Conservation (phyloP, 1,284 basidiomycete genomes). For the Heterobasidion parviporum region DNA sequence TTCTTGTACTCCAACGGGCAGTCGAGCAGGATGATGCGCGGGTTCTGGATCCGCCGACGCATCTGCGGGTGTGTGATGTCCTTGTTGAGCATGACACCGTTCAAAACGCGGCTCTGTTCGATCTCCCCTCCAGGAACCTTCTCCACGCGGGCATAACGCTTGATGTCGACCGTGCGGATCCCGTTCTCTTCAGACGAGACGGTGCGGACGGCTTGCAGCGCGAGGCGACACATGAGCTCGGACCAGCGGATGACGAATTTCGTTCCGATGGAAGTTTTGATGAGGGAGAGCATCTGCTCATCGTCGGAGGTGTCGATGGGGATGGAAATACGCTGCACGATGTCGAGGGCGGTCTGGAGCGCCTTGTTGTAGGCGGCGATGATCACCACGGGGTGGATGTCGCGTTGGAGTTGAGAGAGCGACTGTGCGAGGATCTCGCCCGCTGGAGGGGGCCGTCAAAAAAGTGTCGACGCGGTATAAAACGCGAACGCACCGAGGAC, state of each 20-base stretch:
- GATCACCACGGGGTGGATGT: slow-evolving; percentile 98
- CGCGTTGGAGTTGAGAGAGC: slow-evolving; percentile 85
- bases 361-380: slow-evolving; percentile 98
- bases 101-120: slow-evolving; percentile 83
- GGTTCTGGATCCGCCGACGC: slow-evolving; percentile 87
- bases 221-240: slow-evolving; percentile 95
- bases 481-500: slow-evolving; percentile 67
- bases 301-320: slow-evolving; percentile 88
- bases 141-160: slow-evolving; percentile 95
- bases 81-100: slow-evolving; percentile 97
- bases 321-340: slow-evolving; percentile 81
- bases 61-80: slow-evolving; percentile 98
- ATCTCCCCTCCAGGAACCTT: slow-evolving; percentile 98
- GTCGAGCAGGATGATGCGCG: slow-evolving; percentile 86
- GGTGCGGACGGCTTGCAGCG: slow-evolving; percentile 86
- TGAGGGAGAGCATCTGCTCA: slow-evolving; percentile 89
- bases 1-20: slow-evolving; percentile 99
- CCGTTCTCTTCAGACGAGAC: slow-evolving; percentile 63
- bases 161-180: slow-evolving; percentile 90
- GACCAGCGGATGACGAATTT: slow-evolving; percentile 97
- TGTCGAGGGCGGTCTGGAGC: slow-evolving; percentile 83
- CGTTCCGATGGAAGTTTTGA: slow-evolving; percentile 99
- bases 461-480: background rate
- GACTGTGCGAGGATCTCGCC: slow-evolving; percentile 99
- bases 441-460: slow-evolving; percentile 37